These are phyloP conservation scores for Alternaria alternata DNA, from an alignment of 2,329 filamentous ascomycete species.

Conservation along the genomic window DNA sequence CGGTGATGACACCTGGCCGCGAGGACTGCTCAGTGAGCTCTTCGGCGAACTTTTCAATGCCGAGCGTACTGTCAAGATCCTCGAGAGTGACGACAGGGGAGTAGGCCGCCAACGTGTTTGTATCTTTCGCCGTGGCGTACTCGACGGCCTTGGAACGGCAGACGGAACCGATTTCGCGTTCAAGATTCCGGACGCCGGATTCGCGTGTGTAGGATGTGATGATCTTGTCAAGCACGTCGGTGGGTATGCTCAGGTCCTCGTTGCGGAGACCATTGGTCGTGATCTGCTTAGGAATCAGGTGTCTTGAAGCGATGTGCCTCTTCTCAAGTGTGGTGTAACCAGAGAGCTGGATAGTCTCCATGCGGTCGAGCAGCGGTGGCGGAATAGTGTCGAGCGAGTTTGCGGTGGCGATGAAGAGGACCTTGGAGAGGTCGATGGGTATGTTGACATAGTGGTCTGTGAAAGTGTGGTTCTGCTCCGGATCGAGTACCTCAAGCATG, in stretches of 20 bases:
- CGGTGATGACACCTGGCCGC: slow-evolving; percentile 92
- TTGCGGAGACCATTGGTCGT: slow-evolving; percentile 83
- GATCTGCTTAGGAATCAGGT: slow-evolving; percentile 96
- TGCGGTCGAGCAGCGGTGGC: slow-evolving; percentile 89
- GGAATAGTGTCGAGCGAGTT: slow-evolving; percentile 96
- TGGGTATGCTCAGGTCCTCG: slow-evolving; percentile 77
- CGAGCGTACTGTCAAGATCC: slow-evolving; percentile 89
- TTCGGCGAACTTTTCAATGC: slow-evolving; percentile 92
- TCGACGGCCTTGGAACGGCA: slow-evolving; percentile 88
- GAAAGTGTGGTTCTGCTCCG: slow-evolving; percentile 95
- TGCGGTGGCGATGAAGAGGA: slow-evolving; percentile 96
- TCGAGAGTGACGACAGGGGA: slow-evolving; percentile 75
- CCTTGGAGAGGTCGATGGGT: slow-evolving; percentile 93
- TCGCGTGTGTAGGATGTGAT: slow-evolving; percentile 97
- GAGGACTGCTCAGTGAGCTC: slow-evolving; percentile 87
- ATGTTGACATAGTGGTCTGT: slow-evolving; percentile 96
- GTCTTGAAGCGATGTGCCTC: slow-evolving; percentile 88
- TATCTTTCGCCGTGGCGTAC: slow-evolving; percentile 88
- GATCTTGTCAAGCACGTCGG: slow-evolving; percentile 90
- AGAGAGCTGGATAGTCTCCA: slow-evolving; percentile 93
- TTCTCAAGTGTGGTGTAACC: slow-evolving; percentile 98
- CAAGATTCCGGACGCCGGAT: slow-evolving; percentile 92
- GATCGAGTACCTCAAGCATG: slow-evolving; percentile 97
- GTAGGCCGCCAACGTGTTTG: slow-evolving; percentile 70
- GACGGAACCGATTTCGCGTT: slow-evolving; percentile 93